phyloP scores from a whole-genome alignment of 2,329 filamentous ascomycete species.

The Bertia moriformis region DNA sequence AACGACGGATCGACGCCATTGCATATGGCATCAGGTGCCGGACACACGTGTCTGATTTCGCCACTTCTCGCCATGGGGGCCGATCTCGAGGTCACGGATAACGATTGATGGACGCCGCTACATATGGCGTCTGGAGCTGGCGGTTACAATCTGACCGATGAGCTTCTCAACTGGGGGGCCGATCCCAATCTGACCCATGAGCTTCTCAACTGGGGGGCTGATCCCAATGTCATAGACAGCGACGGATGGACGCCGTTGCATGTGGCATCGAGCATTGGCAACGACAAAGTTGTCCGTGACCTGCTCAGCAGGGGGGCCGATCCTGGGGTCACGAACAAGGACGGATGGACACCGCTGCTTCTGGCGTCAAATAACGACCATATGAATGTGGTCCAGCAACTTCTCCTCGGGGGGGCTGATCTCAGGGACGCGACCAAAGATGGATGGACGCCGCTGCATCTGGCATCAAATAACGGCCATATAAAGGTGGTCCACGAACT shows the following conservation, averaged over 20 bases:
- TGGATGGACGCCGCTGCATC: constrained; percentile 3
- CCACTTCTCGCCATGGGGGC: constrained; percentile 4
- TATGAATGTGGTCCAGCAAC: constrained; percentile 6
- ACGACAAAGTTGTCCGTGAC: constrained; percentile 1
- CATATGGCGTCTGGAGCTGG: constrained; percentile 2
- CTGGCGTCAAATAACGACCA: constrained; percentile 5
- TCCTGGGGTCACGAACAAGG: constrained; percentile 1
- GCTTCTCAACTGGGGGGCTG: constrained; percentile 2
- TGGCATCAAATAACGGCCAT: constrained; percentile 3
- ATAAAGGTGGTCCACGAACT: constrained; percentile 6
- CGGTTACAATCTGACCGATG: constrained; percentile 1
- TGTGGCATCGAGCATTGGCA: constrained; percentile 1
- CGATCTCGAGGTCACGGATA: constrained; percentile 3
- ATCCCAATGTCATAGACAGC: constrained; percentile 1
- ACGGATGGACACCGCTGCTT: constrained; percentile 3
- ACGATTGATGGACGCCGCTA: constrained; percentile 2
- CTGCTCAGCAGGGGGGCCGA: constrained; percentile 4
- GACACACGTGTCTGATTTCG: constrained; percentile 1
- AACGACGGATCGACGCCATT: constrained; percentile 2
- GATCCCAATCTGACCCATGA: constrained; percentile 2
- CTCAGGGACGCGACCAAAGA: constrained; percentile 1
- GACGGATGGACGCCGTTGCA: constrained; percentile 3
- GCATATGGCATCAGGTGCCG: constrained; percentile 2
- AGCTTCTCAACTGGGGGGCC: constrained; percentile 2
- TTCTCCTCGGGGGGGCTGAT: constrained; percentile 7